Evolutionary conservation across 164 flowering plant genomes (phyloP), one percentile per base, ranked within the genome.

Genomic region (Sedum album): DNA sequence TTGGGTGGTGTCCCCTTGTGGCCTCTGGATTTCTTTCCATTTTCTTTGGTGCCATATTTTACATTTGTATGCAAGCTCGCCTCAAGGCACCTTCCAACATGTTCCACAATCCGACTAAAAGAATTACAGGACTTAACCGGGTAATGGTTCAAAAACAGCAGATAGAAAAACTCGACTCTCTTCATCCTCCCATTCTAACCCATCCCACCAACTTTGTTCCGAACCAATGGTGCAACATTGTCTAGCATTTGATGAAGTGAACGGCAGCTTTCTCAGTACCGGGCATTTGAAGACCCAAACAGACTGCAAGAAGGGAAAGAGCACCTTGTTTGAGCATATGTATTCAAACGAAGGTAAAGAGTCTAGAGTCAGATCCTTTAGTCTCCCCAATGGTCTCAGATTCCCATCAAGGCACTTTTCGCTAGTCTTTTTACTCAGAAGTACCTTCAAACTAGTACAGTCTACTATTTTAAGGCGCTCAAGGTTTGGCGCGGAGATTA

Each of bases 221-320:
- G 9, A 23, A 21, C 25, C 25, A 21, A 49, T 49, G 25, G 55
- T 20, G 55, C 55, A 6, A n/a, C 23, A 49, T 4, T 49, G 0
- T 49, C 55, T n/a, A 49, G 55, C 55, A 49, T 49, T 49, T 49
- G 55, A 49, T 49, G 25, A 21, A n/a, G 25, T 49, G 55, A 49
- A 49, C 9, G 55, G 55, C 55, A 49, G n/a, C 55, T 49, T 49
- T 5, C 11, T 1, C 55, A 49, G n/a, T n/a, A 10, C 55, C n/a
- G 25, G 55, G 55, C 55, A 49, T 49, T 49, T 49, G 55, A 49
- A 25, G 25, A 49, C 55, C 55, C 23, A 49, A 25, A 49, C 55
- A 20, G 25, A n/a, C 23, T 21, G 55, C 25, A 49, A 49, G 55
- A 49, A 49, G n/a, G 55, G 55, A 49, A 49, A 49, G 55, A 49